Conservation (phyloP, 352 stramenopile genomes). For the Globisporangium nodosum region DNA sequence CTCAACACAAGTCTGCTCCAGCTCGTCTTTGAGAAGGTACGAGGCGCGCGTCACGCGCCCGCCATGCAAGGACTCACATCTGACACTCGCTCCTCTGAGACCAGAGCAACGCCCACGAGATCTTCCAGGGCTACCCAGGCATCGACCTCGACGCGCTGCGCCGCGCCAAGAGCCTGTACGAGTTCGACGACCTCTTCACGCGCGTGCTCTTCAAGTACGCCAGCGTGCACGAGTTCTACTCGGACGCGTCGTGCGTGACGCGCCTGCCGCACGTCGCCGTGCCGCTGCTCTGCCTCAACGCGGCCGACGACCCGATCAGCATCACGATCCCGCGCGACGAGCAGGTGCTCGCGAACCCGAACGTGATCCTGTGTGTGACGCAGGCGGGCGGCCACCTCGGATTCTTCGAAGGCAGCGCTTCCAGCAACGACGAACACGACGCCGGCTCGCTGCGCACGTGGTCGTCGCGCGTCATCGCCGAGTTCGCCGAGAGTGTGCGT, state of each 20-base stretch:
- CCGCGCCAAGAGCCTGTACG: slow-evolving; percentile 26
- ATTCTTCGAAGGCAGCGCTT: slow-evolving; percentile 29
- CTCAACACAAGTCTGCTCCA: slow-evolving; percentile 41
- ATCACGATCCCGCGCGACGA: slow-evolving; percentile 20
- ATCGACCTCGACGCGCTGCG: slow-evolving; percentile 40
- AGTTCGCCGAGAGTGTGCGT: slow-evolving; percentile 30
- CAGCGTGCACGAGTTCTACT: slow-evolving; percentile 36
- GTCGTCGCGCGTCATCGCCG: slow-evolving; percentile 31
- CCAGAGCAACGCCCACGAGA: slow-evolving; percentile 55
- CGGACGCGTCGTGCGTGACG: slow-evolving; percentile 33
- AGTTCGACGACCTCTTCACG: slow-evolving; percentile 67
- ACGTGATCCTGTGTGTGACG: slow-evolving; percentile 42
- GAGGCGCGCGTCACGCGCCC: background rate
- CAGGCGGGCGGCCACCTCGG: slow-evolving; percentile 40
- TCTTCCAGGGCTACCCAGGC: slow-evolving; percentile 38
- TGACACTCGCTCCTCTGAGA: too few relatives aligned
- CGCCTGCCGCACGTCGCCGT: slow-evolving; percentile 29
- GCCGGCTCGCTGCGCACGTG: slow-evolving; percentile 17
- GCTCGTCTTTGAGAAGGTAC: slow-evolving; percentile 44
- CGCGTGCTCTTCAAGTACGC: slow-evolving; percentile 48
- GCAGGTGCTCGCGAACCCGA: slow-evolving; percentile 32
- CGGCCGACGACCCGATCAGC: slow-evolving; percentile 52
- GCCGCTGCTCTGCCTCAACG: slow-evolving; percentile 43
- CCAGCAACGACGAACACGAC: slow-evolving; percentile 1
- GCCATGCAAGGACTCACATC: background rate